Conservation (phyloP, 208 protist species). For the Leishmania turanica region DNA sequence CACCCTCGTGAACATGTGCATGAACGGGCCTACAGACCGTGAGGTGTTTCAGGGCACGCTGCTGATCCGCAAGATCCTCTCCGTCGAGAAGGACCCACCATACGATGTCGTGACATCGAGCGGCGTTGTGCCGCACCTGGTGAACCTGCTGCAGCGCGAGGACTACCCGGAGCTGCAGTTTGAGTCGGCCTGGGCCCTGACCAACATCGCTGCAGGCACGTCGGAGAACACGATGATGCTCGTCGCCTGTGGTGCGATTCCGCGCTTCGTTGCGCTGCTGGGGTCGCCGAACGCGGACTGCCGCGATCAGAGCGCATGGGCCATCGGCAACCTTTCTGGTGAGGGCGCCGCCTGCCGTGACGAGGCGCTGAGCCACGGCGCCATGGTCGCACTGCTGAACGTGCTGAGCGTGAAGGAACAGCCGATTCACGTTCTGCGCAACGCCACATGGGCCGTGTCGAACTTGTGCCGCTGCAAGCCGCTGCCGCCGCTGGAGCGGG, state of each 20-base stretch:
- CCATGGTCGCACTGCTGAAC: constrained; percentile 82
- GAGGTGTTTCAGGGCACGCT: constrained; percentile 81
- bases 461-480: constrained; percentile 99
- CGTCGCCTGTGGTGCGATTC: constrained; percentile 93
- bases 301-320: constrained; percentile 98
- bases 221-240: constrained; percentile 94
- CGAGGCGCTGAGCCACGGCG: constrained; percentile 81
- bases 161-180: constrained; percentile 95
- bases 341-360: constrained; percentile 95
- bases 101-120: constrained; percentile 94
- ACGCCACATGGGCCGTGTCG: constrained; percentile 97
- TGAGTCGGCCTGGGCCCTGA: constrained; percentile 99
- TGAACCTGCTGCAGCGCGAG: constrained; percentile 89
- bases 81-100: constrained; percentile 95
- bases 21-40: constrained; percentile 40
- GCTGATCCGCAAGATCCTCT: constrained; percentile 90
- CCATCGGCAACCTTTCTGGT: constrained; percentile 99
- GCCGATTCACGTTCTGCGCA: constrained; percentile 82
- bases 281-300: constrained; percentile 91
- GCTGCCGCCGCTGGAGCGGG: constrained; percentile 69
- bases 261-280: constrained; percentile 96
- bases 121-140: constrained; percentile 95
- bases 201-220: constrained; percentile 98
- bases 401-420: constrained; percentile 55
- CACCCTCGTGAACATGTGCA: constrained; percentile 62